Evolutionary conservation across 2,329 filamentous ascomycete genomes (phyloP), one percentile per base, ranked within the genome.

Genomic region (Ophiostoma sp.): DNA sequence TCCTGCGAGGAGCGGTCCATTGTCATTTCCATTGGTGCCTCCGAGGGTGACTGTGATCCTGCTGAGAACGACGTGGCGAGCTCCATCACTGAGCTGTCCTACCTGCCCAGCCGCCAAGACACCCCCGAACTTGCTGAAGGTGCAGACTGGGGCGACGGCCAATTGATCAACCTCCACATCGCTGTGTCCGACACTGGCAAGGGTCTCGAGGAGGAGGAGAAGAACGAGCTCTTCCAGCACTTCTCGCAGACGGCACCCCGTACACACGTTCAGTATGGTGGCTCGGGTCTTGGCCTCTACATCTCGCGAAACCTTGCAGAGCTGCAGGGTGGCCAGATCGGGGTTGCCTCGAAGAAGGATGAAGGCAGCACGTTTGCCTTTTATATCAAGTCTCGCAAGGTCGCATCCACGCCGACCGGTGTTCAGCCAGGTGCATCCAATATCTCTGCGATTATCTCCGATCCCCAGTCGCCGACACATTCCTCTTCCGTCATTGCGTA

Each of bases 251-350:
- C 92, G 0, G 93, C 88, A 42, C 91, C 92, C 0, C 88, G 90
- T 63, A 94, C 92, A 0, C 92, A 94, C 75, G 90, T 93, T 1
- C 89, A 93, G 75, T 95, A 95, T 75, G 93, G 93, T 31, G 93
- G 93, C 0, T 92, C 90, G 0, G 93, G 93, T 0, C 85, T 95
- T 0, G 93, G 93, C 0, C 83, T 95, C 0, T 94, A 94, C 82
- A 94, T 95, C 79, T 93, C 90, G 4, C 87, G 92, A 50, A 92
- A 92, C 77, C 82, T 95, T 68, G 92, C 91, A 1, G 92, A 94
- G 79, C 83, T 94, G 69, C 92, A 94, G 81, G 92, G 92, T 17
- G 92, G 92, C 2, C 91, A 93, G 79, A 93, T 94, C 72, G 92
- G 92, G 8, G 91, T 94, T 2, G 85, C 87, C 1, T 93, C 91